Evolutionary conservation across 164 flowering plant genomes (phyloP), one percentile per base, ranked within the genome.

Genomic region (Tetrastigma voinierianum): DNA sequence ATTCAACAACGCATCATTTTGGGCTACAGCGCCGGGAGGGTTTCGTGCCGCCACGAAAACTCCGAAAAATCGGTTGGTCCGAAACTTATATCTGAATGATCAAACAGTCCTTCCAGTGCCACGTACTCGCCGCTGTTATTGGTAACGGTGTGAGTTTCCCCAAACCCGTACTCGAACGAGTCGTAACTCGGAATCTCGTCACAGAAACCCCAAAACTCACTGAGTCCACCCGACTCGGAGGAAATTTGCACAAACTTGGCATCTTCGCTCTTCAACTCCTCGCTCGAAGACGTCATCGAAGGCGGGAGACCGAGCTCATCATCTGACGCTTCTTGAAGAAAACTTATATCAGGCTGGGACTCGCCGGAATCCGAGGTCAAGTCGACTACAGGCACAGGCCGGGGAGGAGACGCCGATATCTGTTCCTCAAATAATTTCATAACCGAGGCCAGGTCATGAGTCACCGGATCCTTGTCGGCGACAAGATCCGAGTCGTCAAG

Each of bases 221-320:
- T 80, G 23, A 77, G 51, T 46, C 70, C 86, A 20, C 67, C 55
- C 43, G 71, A 59, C 18, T 65, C 72, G 2, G 72, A 46, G 3
- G 72, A 18, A 1, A 23, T 72, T 58, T 69, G 65, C 10, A 59
- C 68, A 25, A 66, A 23, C 57, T 76, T 64, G 9, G 65, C 18
- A 44, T 25, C 74, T 1, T 51, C 72, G 9, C 18, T 25, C 62
- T 57, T 57, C 16, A 8, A 70, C 15, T 62, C 80, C 46, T 56
- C 71, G 3, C 58, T 24, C 0, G 70, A n/a, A 4, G 72, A 16
- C 1, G 73, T 46, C 1, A 43, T 18, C 0, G 81, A 62, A 13
- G 96, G 93, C 15, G 93, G 96, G n/a, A 90, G 80, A 1, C 96
- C 96, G 13, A 90, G 85, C 70, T 90, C 96, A 61, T 88, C 90